phyloP scores from a whole-genome alignment of 2,329 filamentous ascomycete species.

The Malbranchea zuffiana region DNA sequence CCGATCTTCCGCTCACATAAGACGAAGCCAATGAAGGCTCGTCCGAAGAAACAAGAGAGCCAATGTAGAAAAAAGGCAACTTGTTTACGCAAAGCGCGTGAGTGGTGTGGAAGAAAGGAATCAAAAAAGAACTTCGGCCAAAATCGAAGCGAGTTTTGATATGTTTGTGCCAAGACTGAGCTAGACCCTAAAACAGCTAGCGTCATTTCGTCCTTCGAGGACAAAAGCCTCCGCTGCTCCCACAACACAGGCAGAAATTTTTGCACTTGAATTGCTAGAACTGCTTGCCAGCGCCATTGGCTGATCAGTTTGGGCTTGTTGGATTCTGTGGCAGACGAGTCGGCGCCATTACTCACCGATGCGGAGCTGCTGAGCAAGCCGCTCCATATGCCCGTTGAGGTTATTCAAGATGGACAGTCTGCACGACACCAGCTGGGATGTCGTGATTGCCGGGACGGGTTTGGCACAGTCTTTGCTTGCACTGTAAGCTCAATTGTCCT shows the following conservation, averaged over 20 bases:
- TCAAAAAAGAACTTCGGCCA: neutral
- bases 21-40: slow-evolving; percentile 46
- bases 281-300: too few relatives aligned
- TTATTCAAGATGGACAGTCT: slow-evolving; percentile 56
- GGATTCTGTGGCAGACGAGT: too few relatives aligned
- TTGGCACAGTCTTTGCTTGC: slow-evolving; percentile 69
- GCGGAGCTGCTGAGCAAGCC: too few relatives aligned
- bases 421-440: slow-evolving; percentile 65
- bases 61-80: slow-evolving; percentile 24
- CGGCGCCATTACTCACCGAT: too few relatives aligned
- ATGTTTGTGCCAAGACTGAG: neutral
- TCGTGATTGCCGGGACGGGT: slow-evolving; percentile 67
- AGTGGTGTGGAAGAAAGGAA: slow-evolving; percentile 26
- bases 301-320: too few relatives aligned
- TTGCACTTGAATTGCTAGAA: too few relatives aligned
- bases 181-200: neutral
- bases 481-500: slow-evolving; percentile 44
- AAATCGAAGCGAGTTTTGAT: neutral
- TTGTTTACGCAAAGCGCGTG: slow-evolving; percentile 32
- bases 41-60: slow-evolving; percentile 26
- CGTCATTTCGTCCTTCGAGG: too few relatives aligned
- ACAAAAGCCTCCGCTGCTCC: too few relatives aligned
- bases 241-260: too few relatives aligned
- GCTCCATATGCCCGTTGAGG: too few relatives aligned
- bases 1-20: slow-evolving; percentile 53